Percentiles rank a stretch among this genome's conserved stretches.
phyloP scores from a whole-genome alignment of 2,329 filamentous ascomycete genomes.

The Dendryphion nanum region DNA sequence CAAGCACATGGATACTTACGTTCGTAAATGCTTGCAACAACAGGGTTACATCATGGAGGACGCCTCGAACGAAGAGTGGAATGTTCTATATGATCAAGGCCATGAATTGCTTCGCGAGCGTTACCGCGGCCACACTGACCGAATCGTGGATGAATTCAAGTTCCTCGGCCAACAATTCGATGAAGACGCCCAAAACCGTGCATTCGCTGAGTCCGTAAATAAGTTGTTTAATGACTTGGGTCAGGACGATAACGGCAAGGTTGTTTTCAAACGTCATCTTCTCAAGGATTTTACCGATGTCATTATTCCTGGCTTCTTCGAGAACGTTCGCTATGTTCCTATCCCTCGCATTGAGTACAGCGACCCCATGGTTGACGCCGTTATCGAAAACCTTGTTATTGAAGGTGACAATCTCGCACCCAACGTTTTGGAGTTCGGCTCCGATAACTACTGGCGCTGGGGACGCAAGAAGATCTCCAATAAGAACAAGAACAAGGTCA shows the following conservation, averaged over 20 bases:
- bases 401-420: conserved; percentile 97
- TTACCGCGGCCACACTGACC: conserved; percentile 82
- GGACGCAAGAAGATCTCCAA: conserved; percentile 83
- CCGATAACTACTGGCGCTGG: conserved; percentile 93
- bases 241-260: conserved; percentile 78
- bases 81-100: conserved; percentile 79
- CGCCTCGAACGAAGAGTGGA: conserved; percentile 75
- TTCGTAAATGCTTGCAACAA: conserved; percentile 81
- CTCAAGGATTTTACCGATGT: conserved; percentile 85
- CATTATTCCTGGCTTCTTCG: conserved; percentile 78
- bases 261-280: conserved; percentile 88
- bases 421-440: conserved; percentile 83
- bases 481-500: conserved; percentile 80
- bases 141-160: conserved; percentile 83
- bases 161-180: conserved; percentile 90
- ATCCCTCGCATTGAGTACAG: conserved; percentile 92
- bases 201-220: conserved; percentile 71
- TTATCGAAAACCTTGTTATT: conserved; percentile 91
- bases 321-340: conserved; percentile 85
- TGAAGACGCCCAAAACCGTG: conserved; percentile 79
- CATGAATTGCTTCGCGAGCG: conserved; percentile 84
- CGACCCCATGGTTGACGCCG: conserved; percentile 77
- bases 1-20: conserved; percentile 70
- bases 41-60: conserved; percentile 91
- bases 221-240: conserved; percentile 91